Evolutionary conservation across 148 eudicot genomes (phyloP), one percentile per base, ranked within the genome.

Genomic region (Amaranthus palmeri): DNA sequence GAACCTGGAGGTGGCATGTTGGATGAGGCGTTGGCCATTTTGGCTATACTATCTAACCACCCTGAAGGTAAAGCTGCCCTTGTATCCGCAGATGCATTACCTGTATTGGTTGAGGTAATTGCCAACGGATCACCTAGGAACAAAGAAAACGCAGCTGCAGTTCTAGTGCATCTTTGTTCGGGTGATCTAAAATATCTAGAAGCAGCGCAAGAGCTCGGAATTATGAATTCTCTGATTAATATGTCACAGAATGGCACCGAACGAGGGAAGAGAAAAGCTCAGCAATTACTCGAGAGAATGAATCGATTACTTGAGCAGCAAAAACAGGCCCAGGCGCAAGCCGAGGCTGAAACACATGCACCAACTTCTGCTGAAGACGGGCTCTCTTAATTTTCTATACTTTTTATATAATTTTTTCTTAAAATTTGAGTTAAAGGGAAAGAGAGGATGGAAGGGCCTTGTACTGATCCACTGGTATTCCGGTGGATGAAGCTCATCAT

Each of bases 91-190:
- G 90, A 88, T 72, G 96, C 98, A 14, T 80, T 95, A 53, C 90
- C 97, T 0, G 89, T 85, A 53, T 80, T 91, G 78, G 97, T 95
- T 10, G 88, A 91, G 36, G 86, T 95, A 48, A 88, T 91, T 25
- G 83, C 81, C 13, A 88, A 70, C 54, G 98, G 98, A 6, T 95
- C 97, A 18, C 96, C 97, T 5, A 86, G 98, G 83, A 95, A 95
- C 78, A 91, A 86, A 73, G 98, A 95, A 76, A 95, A 91, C 75
- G 88, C 97, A 0, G 97, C 97, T 41, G 98, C 97, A 1, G 88
- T 95, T 80, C 68, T 95, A 78, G 88, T 88, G 74, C 96, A 91
- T 76, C 96, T 95, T 53, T 93, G 91, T 67, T 81, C 91, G 4
- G 88, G 92, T 14, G 97, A 91, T 74, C 86, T 80, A 15, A 79